Evolutionary conservation across 148 eudicot genomes (phyloP).

Genomic region (Camellia lanceoleosa): DNA sequence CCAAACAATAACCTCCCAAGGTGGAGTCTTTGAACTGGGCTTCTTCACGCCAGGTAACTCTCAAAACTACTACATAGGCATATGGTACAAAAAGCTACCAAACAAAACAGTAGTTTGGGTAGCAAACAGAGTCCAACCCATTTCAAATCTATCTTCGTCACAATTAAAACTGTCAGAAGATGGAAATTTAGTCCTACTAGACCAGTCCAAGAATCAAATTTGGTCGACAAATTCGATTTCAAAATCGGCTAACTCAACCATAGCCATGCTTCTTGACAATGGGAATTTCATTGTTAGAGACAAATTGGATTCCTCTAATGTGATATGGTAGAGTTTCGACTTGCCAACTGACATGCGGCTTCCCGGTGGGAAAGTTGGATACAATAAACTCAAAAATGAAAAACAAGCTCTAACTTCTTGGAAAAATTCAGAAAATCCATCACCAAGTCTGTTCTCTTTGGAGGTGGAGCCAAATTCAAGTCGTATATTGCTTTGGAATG

Average conservation of each 20-base stretch:
- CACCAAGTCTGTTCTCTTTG: neutral
- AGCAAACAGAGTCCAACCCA: no score
- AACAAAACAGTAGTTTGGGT: no score
- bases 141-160: neutral
- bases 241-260: neutral
- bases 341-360: neutral
- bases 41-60: neutral
- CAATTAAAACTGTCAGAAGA: neutral
- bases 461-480: neutral
- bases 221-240: neutral
- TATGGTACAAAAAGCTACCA: no score
- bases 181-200: neutral
- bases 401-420: neutral
- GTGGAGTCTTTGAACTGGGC: neutral
- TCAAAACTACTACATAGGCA: neutral
- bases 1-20: constrained; percentile 7
- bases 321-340: neutral
- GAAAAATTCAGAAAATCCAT: neutral
- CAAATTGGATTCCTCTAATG: neutral
- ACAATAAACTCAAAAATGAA: neutral
- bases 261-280: neutral
- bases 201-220: neutral
- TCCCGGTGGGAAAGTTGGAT: neutral
- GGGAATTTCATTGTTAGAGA: neutral
- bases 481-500: no score